phyloP scores from a whole-genome alignment of 1,139 yeast species.

The Kodamaea alishanica region DNA sequence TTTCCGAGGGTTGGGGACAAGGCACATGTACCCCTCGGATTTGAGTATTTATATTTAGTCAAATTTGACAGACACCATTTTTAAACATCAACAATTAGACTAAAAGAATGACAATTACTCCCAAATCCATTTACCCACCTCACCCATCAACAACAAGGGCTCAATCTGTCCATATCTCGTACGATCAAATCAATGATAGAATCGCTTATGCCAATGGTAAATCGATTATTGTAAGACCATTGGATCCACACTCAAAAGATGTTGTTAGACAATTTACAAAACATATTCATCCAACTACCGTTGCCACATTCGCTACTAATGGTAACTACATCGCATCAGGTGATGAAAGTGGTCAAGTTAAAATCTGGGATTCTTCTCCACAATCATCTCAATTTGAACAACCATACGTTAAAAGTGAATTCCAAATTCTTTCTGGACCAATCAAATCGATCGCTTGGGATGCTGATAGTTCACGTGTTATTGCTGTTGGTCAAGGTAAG shows the following conservation, averaged over 20 bases:
- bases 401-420: conserved; percentile 71
- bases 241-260: conserved; percentile 35
- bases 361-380: conserved; percentile 71
- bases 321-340: conserved; percentile 92
- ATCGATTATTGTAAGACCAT: conserved; percentile 68
- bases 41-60: too few species aligned
- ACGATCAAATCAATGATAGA: conserved; percentile 63
- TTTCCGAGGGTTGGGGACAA: too few species aligned
- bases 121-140: conserved; percentile 53
- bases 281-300: conserved; percentile 63
- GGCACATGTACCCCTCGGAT: too few species aligned
- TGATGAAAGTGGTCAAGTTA: conserved; percentile 81
- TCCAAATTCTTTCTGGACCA: conserved; percentile 76
- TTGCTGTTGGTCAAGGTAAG: conserved; percentile 94
- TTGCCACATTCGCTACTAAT: conserved; percentile 82
- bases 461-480: conserved; percentile 75
- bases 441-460: conserved; percentile 91
- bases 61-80: too few species aligned
- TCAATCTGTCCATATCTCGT: conserved; percentile 66
- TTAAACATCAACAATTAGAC: too few species aligned
- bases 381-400: conserved; percentile 33
- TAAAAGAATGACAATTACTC: conserved; percentile 26
- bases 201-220: conserved; percentile 82
- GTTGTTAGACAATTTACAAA: conserved; percentile 65
- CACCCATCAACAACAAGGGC: conserved; percentile 76